A percentile compares a stretch with the other conserved stretches of the same genome.
Evolutionary conservation across 805 yeast species (phyloP).

Genomic region (Metschnikowia sp.): DNA sequence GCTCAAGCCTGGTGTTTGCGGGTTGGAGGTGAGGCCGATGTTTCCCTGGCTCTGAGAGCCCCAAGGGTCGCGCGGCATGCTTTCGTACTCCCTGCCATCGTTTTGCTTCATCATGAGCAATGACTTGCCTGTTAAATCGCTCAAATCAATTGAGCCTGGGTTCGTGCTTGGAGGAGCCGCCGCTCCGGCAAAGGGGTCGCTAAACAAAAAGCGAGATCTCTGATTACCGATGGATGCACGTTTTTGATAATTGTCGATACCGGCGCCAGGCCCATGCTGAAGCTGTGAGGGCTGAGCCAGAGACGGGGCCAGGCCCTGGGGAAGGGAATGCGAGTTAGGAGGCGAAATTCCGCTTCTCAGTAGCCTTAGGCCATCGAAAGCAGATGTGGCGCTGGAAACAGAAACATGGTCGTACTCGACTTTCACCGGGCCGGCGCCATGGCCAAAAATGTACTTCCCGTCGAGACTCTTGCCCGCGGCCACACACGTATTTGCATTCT

Average conservation of each 20-base stretch:
- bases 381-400: slow-evolving; percentile 17
- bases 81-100: slow-evolving; percentile 46
- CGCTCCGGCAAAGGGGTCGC: slow-evolving; percentile 49
- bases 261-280: slow-evolving; percentile 12
- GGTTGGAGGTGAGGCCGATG: slow-evolving; percentile 26
- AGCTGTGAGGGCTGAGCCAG: slow-evolving; percentile 3
- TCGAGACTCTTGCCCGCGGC: slow-evolving; percentile 40
- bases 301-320: background rate
- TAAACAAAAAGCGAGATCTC: slow-evolving; percentile 65
- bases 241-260: slow-evolving; percentile 36
- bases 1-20: slow-evolving; percentile 38
- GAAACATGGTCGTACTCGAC: slow-evolving; percentile 31
- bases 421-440: slow-evolving; percentile 32
- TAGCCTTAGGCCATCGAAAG: slow-evolving; percentile 28
- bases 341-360: slow-evolving; percentile 33
- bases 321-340: slow-evolving; percentile 20
- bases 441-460: slow-evolving; percentile 39
- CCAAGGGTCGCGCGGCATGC: slow-evolving; percentile 49
- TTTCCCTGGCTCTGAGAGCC: slow-evolving; percentile 14
- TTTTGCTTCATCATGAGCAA: slow-evolving; percentile 44
- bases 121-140: slow-evolving; percentile 40
- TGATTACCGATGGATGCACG: slow-evolving; percentile 56
- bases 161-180: slow-evolving; percentile 15
- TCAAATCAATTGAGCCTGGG: slow-evolving; percentile 29
- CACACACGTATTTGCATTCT: slow-evolving; percentile 36